A percentile compares a stretch with the other conserved stretches of the same genome.
These are phyloP conservation scores for Candida lessepsii DNA, from an alignment of 805 yeast species.

Conservation along the genomic window DNA sequence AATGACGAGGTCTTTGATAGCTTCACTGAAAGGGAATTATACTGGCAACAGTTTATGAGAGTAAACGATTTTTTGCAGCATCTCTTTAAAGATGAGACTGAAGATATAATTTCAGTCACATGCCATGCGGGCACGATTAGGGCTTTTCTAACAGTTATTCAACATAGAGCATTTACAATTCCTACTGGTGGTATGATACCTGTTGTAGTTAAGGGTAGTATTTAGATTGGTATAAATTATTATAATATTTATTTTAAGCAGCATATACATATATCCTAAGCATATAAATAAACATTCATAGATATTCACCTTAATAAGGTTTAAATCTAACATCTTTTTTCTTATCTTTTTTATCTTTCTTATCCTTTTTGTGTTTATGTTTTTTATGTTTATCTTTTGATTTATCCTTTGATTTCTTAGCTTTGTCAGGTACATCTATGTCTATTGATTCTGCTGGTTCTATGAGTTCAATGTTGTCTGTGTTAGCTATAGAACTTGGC, in stretches of 20 bases:
- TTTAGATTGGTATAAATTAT: too few species aligned
- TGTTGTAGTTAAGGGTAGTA: constrained; percentile 47
- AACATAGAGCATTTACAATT: constrained; percentile 55
- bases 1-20: constrained; percentile 46
- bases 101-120: constrained; percentile 39
- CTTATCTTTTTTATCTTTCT: constrained; percentile 27
- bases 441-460: constrained; percentile 14
- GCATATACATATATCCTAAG: background rate
- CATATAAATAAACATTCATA: background rate
- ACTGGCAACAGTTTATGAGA: constrained; percentile 50
- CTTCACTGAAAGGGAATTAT: constrained; percentile 41
- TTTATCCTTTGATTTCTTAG: constrained; percentile 24
- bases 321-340: constrained; percentile 48
- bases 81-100: constrained; percentile 21
- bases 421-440: constrained; percentile 22
- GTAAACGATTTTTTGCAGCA: constrained; percentile 45
- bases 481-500: background rate
- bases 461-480: background rate
- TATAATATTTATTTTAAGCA: background rate
- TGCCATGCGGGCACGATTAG: constrained; percentile 53
- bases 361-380: constrained; percentile 22
- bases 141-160: constrained; percentile 43
- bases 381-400: constrained; percentile 23
- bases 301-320: too few species aligned
- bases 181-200: constrained; percentile 67